phyloP scores from a whole-genome alignment of 2,329 filamentous ascomycete species.

The Blastomyces emzantsi region DNA sequence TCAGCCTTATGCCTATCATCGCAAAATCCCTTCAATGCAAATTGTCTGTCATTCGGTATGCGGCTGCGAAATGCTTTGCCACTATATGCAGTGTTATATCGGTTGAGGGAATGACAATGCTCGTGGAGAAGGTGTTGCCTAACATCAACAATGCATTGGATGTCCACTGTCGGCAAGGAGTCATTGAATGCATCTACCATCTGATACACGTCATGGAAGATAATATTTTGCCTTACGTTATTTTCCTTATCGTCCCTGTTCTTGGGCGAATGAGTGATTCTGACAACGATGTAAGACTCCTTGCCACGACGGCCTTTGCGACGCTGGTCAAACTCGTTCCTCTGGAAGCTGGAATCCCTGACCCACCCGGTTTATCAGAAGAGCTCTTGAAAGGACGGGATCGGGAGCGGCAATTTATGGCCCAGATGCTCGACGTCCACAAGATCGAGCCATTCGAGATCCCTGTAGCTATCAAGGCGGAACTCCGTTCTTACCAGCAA shows the following conservation, averaged over 20 bases:
- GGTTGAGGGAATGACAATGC: constrained; percentile 87
- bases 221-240: constrained; percentile 89
- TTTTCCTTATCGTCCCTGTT: constrained; percentile 96
- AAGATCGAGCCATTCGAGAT: constrained; percentile 93
- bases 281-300: constrained; percentile 85
- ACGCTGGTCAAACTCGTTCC: constrained; percentile 95
- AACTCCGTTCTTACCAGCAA: constrained; percentile 93
- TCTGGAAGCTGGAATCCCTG: constrained; percentile 91
- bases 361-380: constrained; percentile 85
- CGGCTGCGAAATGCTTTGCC: constrained; percentile 92
- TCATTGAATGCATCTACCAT: constrained; percentile 92
- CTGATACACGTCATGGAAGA: constrained; percentile 98
- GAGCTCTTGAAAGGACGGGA: constrained; percentile 84
- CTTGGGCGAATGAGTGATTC: constrained; percentile 97
- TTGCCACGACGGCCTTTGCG: constrained; percentile 94
- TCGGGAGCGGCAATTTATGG: constrained; percentile 90
- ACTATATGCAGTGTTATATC: constrained; percentile 96
- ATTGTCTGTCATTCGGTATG: constrained; percentile 88
- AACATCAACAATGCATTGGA: constrained; percentile 87
- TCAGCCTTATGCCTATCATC: constrained; percentile 73
- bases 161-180: constrained; percentile 80
- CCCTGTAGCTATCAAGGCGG: constrained; percentile 93
- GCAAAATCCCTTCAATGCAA: constrained; percentile 80
- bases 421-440: constrained; percentile 90
- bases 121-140: constrained; percentile 87